phyloP scores from a whole-genome alignment of 169 alveolate genomes.

The Eimeria zaria region DNA sequence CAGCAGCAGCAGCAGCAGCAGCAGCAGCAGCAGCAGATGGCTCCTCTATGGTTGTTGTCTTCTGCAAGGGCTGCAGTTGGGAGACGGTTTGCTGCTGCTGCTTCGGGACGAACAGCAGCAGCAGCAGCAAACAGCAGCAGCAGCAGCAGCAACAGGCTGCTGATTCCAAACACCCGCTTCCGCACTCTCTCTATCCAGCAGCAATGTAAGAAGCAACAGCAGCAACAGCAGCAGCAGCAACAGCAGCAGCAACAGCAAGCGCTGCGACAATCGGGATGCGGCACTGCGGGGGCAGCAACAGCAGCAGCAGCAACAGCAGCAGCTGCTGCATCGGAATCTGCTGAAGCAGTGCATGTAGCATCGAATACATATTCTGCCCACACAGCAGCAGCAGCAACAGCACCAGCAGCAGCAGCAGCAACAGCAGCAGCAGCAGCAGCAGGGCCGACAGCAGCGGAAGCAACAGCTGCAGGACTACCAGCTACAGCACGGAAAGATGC shows the following conservation, averaged over 20 bases:
- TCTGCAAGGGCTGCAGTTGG: neutral
- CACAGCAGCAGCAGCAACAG: neutral
- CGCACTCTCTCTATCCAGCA: neutral
- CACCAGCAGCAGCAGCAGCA: neutral
- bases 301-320: constrained; percentile 3
- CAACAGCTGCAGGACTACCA: neutral
- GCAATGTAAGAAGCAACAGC: neutral
- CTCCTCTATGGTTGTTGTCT: neutral
- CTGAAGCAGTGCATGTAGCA: too few relatives aligned
- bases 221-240: neutral
- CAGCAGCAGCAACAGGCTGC: constrained; percentile 30
- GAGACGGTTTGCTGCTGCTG: constrained; percentile 21
- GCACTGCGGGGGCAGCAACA: neutral
- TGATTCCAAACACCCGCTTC: neutral
- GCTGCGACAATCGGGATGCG: too few relatives aligned
- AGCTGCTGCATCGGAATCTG: neutral
- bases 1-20: constrained; percentile 34
- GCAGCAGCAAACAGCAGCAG: constrained; percentile 21
- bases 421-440: constrained; percentile 2
- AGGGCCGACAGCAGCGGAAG: too few relatives aligned
- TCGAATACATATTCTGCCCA: too few relatives aligned
- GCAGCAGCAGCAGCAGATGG: constrained; percentile 8
- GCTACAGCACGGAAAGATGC: neutral
- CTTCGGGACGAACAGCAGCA: constrained; percentile 15
- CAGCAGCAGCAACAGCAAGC: neutral